These are phyloP conservation scores for Exophiala aquamarina DNA, from an alignment of 2,329 filamentous ascomycete genomes.

Conservation along the genomic window DNA sequence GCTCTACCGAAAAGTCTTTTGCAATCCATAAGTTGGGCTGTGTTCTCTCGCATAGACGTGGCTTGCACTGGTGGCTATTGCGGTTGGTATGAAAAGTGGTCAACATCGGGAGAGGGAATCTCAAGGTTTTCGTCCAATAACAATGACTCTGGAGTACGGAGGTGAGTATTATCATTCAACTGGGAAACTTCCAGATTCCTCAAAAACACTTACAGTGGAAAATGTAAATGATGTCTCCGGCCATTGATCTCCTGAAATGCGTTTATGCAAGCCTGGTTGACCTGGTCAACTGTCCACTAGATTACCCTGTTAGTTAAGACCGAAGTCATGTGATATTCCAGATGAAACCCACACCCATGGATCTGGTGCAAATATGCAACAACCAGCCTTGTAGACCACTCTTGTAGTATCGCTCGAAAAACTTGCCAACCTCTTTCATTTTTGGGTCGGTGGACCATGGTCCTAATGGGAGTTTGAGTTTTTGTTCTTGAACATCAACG, in stretches of 20 bases:
- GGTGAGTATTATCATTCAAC: conserved; percentile 6
- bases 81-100: not conserved
- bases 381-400: conserved; percentile 32
- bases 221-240: conserved; percentile 19
- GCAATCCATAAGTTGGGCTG: too few species aligned
- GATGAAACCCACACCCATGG: conserved; percentile 27
- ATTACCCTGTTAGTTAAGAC: conserved; percentile 3
- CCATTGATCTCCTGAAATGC: conserved; percentile 25
- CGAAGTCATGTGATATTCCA: not conserved
- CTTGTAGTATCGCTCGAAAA: conserved; percentile 30
- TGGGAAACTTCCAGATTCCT: not conserved
- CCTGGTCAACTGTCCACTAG: conserved; percentile 33
- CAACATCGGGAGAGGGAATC: conserved; percentile 1
- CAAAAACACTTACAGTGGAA: conserved; percentile 8
- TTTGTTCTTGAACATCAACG: conserved; percentile 43
- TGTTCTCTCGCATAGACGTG: too few species aligned
- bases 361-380: conserved; percentile 28
- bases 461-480: conserved; percentile 44
- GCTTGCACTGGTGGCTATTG: too few species aligned
- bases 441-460: conserved; percentile 40
- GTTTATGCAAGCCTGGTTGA: conserved; percentile 24
- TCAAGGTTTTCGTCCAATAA: conserved; percentile 23
- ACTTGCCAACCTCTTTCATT: conserved; percentile 40
- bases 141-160: conserved; percentile 15
- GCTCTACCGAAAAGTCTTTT: too few species aligned